phyloP scores from a whole-genome alignment of 176 grass and related monocot species.

The Chrysopogon serrulatus region DNA sequence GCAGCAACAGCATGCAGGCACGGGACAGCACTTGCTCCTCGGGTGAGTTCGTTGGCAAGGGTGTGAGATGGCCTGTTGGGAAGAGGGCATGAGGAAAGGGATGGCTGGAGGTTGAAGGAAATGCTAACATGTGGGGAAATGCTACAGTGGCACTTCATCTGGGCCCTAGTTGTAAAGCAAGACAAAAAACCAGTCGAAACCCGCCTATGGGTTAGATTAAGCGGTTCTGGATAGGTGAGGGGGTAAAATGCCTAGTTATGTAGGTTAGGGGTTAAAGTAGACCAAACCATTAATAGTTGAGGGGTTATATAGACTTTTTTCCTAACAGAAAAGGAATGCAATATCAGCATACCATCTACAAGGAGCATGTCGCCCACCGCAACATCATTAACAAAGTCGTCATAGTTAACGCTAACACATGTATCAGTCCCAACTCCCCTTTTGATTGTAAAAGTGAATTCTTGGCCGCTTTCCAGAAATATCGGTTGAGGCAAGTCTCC shows the following conservation, averaged over 20 bases:
- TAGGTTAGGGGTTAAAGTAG: background rate
- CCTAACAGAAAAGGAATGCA: background rate
- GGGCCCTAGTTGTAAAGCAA: background rate
- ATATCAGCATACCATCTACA: slow-evolving; percentile 69
- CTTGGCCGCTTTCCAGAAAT: slow-evolving; percentile 52
- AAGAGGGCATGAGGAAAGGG: background rate
- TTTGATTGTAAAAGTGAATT: slow-evolving; percentile 86
- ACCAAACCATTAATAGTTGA: background rate
- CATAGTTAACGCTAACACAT: slow-evolving; percentile 94
- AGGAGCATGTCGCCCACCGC: slow-evolving; percentile 96
- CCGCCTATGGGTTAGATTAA: background rate
- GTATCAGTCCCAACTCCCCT: slow-evolving; percentile 85
- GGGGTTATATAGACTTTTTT: background rate
- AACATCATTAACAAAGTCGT: slow-evolving; percentile 94
- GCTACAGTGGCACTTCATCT: background rate
- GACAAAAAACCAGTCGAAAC: background rate
- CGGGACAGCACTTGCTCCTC: background rate
- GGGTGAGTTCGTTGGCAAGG: background rate
- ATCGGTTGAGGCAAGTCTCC: slow-evolving; percentile 93
- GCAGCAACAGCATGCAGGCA: background rate
- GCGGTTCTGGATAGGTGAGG: background rate
- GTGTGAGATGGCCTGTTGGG: background rate
- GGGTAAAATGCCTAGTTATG: background rate
- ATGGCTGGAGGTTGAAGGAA: background rate
- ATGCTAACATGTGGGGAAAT: background rate